phyloP scores from a whole-genome alignment of 768 basidiomycete genomes.

The Lactifluus echinatus region DNA sequence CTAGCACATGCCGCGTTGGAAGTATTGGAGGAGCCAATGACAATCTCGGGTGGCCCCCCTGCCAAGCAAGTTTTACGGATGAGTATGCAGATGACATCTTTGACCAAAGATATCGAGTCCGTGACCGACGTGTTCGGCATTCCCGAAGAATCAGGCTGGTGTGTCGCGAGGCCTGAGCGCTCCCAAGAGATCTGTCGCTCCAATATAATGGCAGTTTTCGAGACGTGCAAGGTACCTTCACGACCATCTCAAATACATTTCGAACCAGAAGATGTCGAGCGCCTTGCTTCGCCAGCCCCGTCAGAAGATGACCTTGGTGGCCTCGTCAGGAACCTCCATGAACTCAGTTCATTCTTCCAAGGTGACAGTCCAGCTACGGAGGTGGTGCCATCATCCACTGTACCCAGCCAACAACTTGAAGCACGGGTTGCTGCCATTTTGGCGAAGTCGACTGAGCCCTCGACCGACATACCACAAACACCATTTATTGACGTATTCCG shows the following conservation, averaged over 20 bases:
- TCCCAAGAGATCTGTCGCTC: slow-evolving; percentile 55
- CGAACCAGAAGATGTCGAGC: slow-evolving; percentile 50
- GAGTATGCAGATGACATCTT: slow-evolving; percentile 65
- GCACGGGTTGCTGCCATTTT: slow-evolving; percentile 77
- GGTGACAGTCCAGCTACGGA: slow-evolving; percentile 26
- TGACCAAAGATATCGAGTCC: slow-evolving; percentile 40
- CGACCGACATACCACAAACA: slow-evolving; percentile 58
- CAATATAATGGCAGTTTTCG: slow-evolving; percentile 80
- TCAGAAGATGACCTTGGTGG: slow-evolving; percentile 64
- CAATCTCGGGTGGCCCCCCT: slow-evolving; percentile 64
- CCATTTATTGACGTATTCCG: slow-evolving; percentile 73
- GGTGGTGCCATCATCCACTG: slow-evolving; percentile 23
- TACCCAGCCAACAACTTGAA: slow-evolving; percentile 56
- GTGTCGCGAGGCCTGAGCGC: slow-evolving; percentile 57
- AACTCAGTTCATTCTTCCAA: slow-evolving; percentile 67
- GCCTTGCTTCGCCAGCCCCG: slow-evolving; percentile 18
- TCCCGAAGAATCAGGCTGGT: slow-evolving; percentile 82
- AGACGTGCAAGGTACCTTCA: slow-evolving; percentile 64
- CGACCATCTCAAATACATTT: slow-evolving; percentile 68
- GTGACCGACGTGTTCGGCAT: slow-evolving; percentile 72
- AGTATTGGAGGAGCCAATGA: slow-evolving; percentile 87
- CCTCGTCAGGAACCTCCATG: slow-evolving; percentile 68
- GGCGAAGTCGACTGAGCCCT: slow-evolving; percentile 61
- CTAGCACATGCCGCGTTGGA: slow-evolving; percentile 80
- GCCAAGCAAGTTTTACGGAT: slow-evolving; percentile 86